Evolutionary conservation across 306 rosid species (phyloP), one percentile per base, ranked within the genome.

Genomic region (Prunus davidiana): DNA sequence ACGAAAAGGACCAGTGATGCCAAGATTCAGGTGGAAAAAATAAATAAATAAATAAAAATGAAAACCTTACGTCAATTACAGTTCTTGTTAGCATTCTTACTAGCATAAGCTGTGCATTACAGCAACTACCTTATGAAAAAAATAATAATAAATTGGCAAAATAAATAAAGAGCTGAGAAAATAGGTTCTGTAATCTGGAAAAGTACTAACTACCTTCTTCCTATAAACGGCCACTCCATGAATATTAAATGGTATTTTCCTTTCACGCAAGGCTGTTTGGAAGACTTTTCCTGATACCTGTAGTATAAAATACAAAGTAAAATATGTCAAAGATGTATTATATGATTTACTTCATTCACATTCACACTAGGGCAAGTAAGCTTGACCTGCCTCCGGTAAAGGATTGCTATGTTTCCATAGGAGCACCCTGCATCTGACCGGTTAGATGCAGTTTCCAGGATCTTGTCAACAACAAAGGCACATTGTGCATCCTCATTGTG

Each of bases 171-270:
- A 85, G 4, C 28, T 16, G 71, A 75, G 71, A 54, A 62, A 19
- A 32, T 46, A 30, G 69, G 62, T 61, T 75, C n/a, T 75, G 51
- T 30, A 60, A 64, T 38, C 65, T 52, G 43, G 73, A 43, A 70
- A 73, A 67, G 55, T 71, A 22, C 5, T 8, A 22, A 69, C 19
- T 81, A 95, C 98, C 98, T 95, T 95, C 87, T 90, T 95, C 49
- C 96, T 79, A 67, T 95, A 95, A 82, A 95, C 91, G 30, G 98
- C 98, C 50, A 92, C 91, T 18, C 98, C 97, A 30, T 95, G 98
- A 81, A 84, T 74, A 72, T 95, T 95, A 79, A 95, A 95, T 7
- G 98, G 96, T 78, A 95, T 89, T 85, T 89, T 90, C 88, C 97
- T 88, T 75, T 95, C 97, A 65, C 97, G 95, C 46, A 92, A 90